These are phyloP conservation scores for Starmerella geochares DNA, from an alignment of 805 yeast genomes.

Conservation along the genomic window DNA sequence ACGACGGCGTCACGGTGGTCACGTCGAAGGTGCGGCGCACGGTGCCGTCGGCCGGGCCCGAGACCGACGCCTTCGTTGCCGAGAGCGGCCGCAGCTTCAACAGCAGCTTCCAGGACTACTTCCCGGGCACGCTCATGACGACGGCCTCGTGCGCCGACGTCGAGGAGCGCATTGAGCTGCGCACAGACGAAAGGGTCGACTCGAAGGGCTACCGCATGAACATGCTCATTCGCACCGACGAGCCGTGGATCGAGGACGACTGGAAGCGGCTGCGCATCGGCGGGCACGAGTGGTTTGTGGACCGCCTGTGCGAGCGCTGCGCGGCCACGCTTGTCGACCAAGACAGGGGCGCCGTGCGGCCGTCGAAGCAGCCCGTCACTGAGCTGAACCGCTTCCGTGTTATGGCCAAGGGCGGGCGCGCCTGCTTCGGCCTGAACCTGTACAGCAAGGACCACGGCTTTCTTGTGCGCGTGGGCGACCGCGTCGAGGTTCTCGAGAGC, in stretches of 20 bases:
- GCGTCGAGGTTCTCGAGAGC: constrained; percentile 19
- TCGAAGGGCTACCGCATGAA: constrained; percentile 29
- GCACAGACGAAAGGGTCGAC: constrained; percentile 16
- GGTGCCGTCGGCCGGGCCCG: constrained; percentile 10
- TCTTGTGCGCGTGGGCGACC: constrained; percentile 26
- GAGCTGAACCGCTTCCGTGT: constrained; percentile 26
- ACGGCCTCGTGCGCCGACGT: constrained; percentile 26
- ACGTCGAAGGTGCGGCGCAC: constrained; percentile 24
- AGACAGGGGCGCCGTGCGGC: constrained; percentile 20
- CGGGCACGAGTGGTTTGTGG: constrained; percentile 24
- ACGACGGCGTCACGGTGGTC: constrained; percentile 22
- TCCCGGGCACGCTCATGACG: constrained; percentile 27
- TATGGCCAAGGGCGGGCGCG: constrained; percentile 25
- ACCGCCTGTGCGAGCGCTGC: constrained; percentile 27
- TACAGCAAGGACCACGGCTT: constrained; percentile 21
- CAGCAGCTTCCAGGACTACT: constrained; percentile 27
- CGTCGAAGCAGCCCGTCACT: constrained; percentile 26
- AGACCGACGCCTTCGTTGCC: constrained; percentile 9
- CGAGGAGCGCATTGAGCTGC: constrained; percentile 16
- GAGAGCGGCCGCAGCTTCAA: constrained; percentile 13
- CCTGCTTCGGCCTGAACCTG: constrained; percentile 29
- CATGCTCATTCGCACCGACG: constrained; percentile 25
- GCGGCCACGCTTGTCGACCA: constrained; percentile 27
- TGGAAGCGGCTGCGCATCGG: constrained; percentile 26
- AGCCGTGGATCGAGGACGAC: constrained; percentile 30